Evolutionary conservation across 1,284 basidiomycete species (phyloP).

Genomic region (Phylloboletellus chloephorus): DNA sequence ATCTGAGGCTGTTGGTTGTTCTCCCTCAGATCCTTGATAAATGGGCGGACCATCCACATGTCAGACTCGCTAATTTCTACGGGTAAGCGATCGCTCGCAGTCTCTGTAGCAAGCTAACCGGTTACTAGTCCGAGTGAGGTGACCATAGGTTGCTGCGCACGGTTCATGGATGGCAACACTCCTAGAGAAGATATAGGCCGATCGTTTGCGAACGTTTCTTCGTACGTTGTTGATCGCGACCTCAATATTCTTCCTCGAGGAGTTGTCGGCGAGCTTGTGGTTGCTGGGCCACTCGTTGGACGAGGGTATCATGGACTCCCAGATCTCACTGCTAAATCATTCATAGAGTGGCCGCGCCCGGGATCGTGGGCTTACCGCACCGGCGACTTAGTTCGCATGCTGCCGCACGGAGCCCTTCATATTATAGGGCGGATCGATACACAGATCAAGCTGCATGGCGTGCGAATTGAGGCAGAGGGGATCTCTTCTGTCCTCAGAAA

Average conservation of each 20-base stretch:
- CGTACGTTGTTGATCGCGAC: conserved; percentile 38
- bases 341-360: conserved; percentile 42
- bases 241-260: conserved; percentile 43
- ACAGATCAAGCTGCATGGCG: conserved; percentile 51
- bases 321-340: conserved; percentile 43
- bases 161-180: conserved; percentile 39
- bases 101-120: neutral
- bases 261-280: conserved; percentile 46
- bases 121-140: conserved; percentile 37
- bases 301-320: conserved; percentile 45
- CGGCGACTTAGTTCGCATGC: conserved; percentile 50
- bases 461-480: conserved; percentile 51
- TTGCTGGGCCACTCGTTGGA: conserved; percentile 49
- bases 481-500: conserved; percentile 45
- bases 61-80: conserved; percentile 48
- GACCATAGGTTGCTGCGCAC: conserved; percentile 49
- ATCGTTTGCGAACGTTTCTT: conserved; percentile 34
- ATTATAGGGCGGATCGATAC: conserved; percentile 53
- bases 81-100: conserved; percentile 32
- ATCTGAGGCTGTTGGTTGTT: neutral
- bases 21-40: conserved; percentile 42
- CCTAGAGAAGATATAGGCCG: conserved; percentile 44
- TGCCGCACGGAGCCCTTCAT: conserved; percentile 48
- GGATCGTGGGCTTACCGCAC: conserved; percentile 46
- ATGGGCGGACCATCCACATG: conserved; percentile 43